Evolutionary conservation across 371 early-diverging fungal species (phyloP).

Genomic region (Quaeritorhiza haematococci): DNA sequence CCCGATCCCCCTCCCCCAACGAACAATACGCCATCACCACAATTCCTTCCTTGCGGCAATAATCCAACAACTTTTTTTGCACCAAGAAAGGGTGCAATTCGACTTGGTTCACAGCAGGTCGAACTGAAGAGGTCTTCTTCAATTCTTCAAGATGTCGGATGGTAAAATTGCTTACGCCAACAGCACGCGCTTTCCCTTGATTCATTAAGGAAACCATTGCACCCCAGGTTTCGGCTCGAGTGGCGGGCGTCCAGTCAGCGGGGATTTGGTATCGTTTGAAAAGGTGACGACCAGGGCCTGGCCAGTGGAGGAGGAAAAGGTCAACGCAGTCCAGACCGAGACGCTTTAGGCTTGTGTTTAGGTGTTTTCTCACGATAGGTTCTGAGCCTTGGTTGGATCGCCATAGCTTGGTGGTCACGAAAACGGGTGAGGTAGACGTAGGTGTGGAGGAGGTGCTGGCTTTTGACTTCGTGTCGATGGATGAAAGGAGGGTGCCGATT

Average conservation of each 20-base stretch:
- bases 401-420: slow-evolving; percentile 10
- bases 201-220: neutral
- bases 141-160: slow-evolving; percentile 66
- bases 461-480: too few species aligned
- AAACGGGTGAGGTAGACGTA: too few species aligned
- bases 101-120: slow-evolving; percentile 80
- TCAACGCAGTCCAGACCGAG: neutral
- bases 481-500: slow-evolving; percentile 7
- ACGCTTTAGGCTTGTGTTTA: neutral
- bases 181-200: neutral
- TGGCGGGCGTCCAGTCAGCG: slow-evolving; percentile 4
- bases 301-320: slow-evolving; percentile 8
- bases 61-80: slow-evolving; percentile 40
- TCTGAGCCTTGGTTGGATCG: slow-evolving; percentile 7
- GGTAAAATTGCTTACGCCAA: slow-evolving; percentile 21
- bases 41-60: slow-evolving; percentile 45
- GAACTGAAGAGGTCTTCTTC: slow-evolving; percentile 57
- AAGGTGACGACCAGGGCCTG: slow-evolving; percentile 5
- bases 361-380: neutral
- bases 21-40: slow-evolving; percentile 55
- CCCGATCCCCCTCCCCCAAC: slow-evolving; percentile 45
- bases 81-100: slow-evolving; percentile 56
- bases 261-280: slow-evolving; percentile 11
- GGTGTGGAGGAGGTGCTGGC: neutral
- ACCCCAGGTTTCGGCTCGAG: neutral